A percentile compares a stretch with the other conserved stretches of the same genome.
These are phyloP conservation scores for Aquilaria sinensis DNA, from an alignment of 345 rosid species.

Conservation along the genomic window DNA sequence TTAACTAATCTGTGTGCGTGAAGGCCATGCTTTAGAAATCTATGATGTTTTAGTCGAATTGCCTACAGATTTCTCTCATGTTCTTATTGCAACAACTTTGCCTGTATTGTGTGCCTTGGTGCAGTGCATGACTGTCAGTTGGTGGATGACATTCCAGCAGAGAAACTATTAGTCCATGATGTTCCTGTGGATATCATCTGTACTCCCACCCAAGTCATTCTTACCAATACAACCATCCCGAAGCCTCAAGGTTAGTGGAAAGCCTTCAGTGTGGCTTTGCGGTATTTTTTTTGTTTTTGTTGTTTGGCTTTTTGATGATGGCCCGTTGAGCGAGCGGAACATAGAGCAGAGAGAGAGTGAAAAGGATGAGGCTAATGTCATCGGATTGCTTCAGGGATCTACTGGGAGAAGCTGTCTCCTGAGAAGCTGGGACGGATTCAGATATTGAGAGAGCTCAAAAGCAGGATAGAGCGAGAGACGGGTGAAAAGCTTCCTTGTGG, in stretches of 20 bases:
- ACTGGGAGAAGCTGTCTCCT: conserved; percentile 78
- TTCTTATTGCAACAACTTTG: not conserved
- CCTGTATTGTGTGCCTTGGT: not conserved
- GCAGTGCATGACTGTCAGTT: conserved; percentile 88
- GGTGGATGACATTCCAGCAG: conserved; percentile 70
- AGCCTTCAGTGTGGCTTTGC: not conserved
- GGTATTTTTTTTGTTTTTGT: not conserved
- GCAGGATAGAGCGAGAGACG: conserved; percentile 51
- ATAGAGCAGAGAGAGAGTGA: too few species aligned
- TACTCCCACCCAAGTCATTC: conserved; percentile 76
- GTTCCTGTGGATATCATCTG: conserved; percentile 91
- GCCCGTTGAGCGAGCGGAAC: too few species aligned
- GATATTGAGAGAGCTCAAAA: conserved; percentile 72
- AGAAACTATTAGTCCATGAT: conserved; percentile 78
- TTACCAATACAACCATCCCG: conserved; percentile 54
- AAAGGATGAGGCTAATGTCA: not conserved
- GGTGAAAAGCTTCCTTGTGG: conserved; percentile 68
- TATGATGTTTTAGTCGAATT: too few species aligned
- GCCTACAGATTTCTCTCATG: too few species aligned
- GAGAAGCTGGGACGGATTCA: conserved; percentile 76
- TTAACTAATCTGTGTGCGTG: too few species aligned
- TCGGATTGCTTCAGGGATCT: conserved; percentile 41
- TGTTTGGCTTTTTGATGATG: not conserved
- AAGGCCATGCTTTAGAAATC: too few species aligned
- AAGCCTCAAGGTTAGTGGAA: conserved; percentile 71